Base-by-base conservation (phyloP, 1,284 basidiomycete species). In the Ceratobasidium sp. region DNA sequence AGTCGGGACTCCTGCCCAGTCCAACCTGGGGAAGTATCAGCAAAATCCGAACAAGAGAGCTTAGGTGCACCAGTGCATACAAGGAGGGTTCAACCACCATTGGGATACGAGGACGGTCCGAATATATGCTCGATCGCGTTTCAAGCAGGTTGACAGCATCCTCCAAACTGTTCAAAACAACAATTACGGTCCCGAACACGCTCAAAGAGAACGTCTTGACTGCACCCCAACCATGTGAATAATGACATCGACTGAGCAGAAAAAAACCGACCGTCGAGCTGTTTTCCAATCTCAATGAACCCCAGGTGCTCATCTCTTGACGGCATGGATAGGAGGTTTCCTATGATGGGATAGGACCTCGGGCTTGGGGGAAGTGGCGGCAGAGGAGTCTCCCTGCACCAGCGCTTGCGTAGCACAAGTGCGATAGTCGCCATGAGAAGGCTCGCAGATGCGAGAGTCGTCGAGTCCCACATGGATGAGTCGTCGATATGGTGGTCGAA, bases 121-220 rank as follows among this genome's bases (percentile, higher is more conserved):
- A 69, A 52, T 69, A 69, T 7, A 49, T 44, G 8, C 43, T 43
- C 11, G 43, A 68, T 37, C 66, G 6, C 46, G 54, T 68, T 17
- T 68, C 46, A 5, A 68, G 49, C 6, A 68, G 49, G 25, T 68
- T 54, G 32, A 68, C 54, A 11, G 66, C 66, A 25, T 68, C 66
- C 7, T 68, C 66, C 1, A 7, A 11, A 15, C 19, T 3, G 15
- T 68, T 68, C 22, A 68, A 44, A 5, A 68, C 66, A 19, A 68
- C 49, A 9, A 54, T 68, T 4, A 54, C 29, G 13, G 29, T 68
- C 6, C 66, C 66, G 37, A 68, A 54, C 3, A 68, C 32, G 29
- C 17, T 68, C 22, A 68, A 51, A 9, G 46, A 54, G 29, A 52
- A 68, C 9, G 54, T 54, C 17, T 37, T 46, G 34, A 32, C 59